Percentiles rank a stretch among this genome's conserved stretches.
phyloP scores from a whole-genome alignment of 23 red algal genomes.

The Chondrus crispus region DNA sequence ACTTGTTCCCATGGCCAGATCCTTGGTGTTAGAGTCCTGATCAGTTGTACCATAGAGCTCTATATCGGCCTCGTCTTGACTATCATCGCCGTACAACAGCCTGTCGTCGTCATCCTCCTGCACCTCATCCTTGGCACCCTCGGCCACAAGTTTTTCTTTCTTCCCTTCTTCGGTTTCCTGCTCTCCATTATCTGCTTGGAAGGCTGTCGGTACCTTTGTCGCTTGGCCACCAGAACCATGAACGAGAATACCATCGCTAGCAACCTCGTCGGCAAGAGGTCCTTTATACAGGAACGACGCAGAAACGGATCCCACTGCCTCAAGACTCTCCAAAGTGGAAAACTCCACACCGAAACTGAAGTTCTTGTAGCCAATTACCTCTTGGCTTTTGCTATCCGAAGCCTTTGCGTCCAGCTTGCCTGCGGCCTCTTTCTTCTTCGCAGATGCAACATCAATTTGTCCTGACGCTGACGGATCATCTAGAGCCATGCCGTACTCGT shows the following conservation, averaged over 20 bases:
- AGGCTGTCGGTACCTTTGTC: not conserved
- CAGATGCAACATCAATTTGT: not conserved
- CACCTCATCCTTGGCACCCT: not conserved
- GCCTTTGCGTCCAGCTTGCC: not conserved
- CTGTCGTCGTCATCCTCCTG: conserved; percentile 54
- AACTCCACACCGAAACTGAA: conserved; percentile 35
- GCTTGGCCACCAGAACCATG: not conserved
- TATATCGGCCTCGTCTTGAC: conserved; percentile 55
- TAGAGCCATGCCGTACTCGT: conserved; percentile 56
- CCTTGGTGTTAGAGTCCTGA: not conserved
- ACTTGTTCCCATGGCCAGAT: no score
- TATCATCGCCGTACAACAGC: conserved; percentile 44
- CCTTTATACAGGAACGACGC: conserved; percentile 56
- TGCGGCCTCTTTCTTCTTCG: not conserved
- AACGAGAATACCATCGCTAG: conserved; percentile 12
- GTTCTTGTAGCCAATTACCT: not conserved
- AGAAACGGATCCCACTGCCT: not conserved
- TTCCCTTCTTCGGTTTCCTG: not conserved
- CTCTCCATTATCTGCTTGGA: not conserved
- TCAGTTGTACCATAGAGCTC: conserved; percentile 38
- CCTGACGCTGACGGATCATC: not conserved
- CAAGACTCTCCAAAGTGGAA: not conserved
- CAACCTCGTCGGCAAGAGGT: conserved; percentile 29
- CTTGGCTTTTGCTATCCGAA: not conserved
- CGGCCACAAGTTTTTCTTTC: not conserved